Evolutionary conservation across 2,329 filamentous ascomycete genomes (phyloP), one percentile per base, ranked within the genome.

Genomic region (Neonectria faginata): DNA sequence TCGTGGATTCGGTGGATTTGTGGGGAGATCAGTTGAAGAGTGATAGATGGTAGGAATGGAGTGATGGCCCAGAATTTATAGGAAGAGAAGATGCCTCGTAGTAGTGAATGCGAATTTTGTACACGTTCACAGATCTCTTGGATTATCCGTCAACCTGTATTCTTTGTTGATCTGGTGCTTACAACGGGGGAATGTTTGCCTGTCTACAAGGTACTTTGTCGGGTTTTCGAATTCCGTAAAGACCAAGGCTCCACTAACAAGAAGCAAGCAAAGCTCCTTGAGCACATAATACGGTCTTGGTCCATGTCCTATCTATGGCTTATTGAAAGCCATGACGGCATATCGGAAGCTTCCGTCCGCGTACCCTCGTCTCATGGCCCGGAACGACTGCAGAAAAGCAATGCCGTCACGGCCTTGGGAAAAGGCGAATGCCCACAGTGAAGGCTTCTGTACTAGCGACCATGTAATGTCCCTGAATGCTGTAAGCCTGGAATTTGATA

Each of bases 371-470:
- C 86, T 79, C 87, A 89, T 89, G 7, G 87, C 86, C 16, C 86
- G 81, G 77, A 89, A 89, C 1, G 86, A 84, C 73, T 89, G 86
- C 62, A 89, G 75, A 67, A 89, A 89, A 4, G 86, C 85, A 45
- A 89, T 82, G 2, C 86, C 86, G 67, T 89, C 87, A 54, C 87
- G 78, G 11, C 87, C 87, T 69, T 89, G 87, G 22, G 85, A 84
- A 45, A 88, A 82, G 5, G 87, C 87, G 66, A 89, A 88, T 0
- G 86, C 84, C 87, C 87, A 89, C 8, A 89, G 80, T 3, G 85
- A 83, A 0, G 87, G 86, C 27, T 85, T 88, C 65, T 88, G 86
- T 16, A 89, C 82, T 10, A 89, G 78, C 8, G 81, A 80, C 86
- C 86, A 88, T 16, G 86, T 87, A n/a, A 89, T 87, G 67, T 89